Evolutionary conservation across 805 yeast genomes (phyloP), one percentile per base, ranked within the genome.

Genomic region (Cyberlindnera maclurae): DNA sequence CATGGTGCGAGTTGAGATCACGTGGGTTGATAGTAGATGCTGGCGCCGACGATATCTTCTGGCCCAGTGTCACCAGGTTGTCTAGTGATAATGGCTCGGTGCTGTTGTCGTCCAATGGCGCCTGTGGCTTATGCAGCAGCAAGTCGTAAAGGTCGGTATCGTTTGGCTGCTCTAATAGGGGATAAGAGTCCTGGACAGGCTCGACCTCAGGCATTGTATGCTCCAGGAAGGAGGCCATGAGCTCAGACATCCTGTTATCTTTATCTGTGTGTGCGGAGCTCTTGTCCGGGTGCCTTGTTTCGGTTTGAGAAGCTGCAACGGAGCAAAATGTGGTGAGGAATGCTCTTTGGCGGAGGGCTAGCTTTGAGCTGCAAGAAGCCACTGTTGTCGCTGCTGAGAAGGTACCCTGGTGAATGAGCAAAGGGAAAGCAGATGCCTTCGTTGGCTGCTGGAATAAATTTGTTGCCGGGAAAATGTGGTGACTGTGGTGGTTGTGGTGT

Each of bases 21-120:
- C 35, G 41, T 16, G 53, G 53, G 30, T 49, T 45, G 27, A 49
- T 49, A 2, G 52, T 48, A 7, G 29, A 15, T 12, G 33, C 15
- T 7, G 30, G 29, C 15, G 15, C 29, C 12, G 12, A 26, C 5
- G 24, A 11, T 15, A 15, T 24, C 27, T 20, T 12, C 15, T 27
- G 29, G 22, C 15, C 22, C 15, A 32, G 18, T n/a, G 12, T 22
- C 27, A 12, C 20, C 28, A 32, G 15, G 13, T 32, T 34, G 16
- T 34, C 26, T 12, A n/a, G 22, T 4, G 29, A 17, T 7, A 29
- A 33, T 4, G 29, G 29, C 15, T 29, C 33, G 9, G 13, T 29
- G 26, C 15, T 15, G 20, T 24, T n/a, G 15, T 22, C 6, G 9
- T 32, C 34, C n/a, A 13, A 16, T 17, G 27, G 37, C 15, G 15